Conservation (phyloP, 345 rosid species). For the Hibiscus trionum region DNA sequence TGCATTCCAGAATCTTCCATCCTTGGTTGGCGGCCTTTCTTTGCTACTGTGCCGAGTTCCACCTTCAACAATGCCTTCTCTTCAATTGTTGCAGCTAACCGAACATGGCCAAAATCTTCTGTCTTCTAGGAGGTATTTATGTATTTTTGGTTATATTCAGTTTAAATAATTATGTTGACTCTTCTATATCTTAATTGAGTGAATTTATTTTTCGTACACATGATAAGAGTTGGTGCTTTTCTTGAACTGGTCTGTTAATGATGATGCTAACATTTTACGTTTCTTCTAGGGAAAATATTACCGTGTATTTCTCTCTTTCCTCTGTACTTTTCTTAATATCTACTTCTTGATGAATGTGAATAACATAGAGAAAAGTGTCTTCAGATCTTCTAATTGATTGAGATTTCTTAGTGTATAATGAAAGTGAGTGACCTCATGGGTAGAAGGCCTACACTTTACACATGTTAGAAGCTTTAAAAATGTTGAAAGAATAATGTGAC, state of each 20-base stretch:
- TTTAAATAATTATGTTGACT: neutral
- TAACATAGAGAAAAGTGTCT: conserved; percentile 1
- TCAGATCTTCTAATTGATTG: neutral
- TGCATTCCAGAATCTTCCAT: conserved; percentile 26
- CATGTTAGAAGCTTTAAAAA: neutral
- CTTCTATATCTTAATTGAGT: neutral
- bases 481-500: neutral
- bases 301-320: neutral
- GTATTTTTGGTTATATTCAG: neutral
- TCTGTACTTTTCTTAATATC: neutral
- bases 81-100: conserved; percentile 78
- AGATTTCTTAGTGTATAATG: neutral
- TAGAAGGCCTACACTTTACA: neutral
- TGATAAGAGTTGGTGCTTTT: neutral
- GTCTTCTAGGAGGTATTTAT: conserved; percentile 71
- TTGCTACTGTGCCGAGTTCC: conserved; percentile 8
- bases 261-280: neutral
- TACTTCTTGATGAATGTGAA: neutral
- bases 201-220: neutral
- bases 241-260: neutral
- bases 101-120: conserved; percentile 72
- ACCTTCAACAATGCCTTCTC: conserved; percentile 70
- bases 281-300: neutral
- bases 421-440: neutral
- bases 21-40: conserved; percentile 20